Conservation (phyloP, 1,284 basidiomycete genomes). For the Leccinum subrobustum region DNA sequence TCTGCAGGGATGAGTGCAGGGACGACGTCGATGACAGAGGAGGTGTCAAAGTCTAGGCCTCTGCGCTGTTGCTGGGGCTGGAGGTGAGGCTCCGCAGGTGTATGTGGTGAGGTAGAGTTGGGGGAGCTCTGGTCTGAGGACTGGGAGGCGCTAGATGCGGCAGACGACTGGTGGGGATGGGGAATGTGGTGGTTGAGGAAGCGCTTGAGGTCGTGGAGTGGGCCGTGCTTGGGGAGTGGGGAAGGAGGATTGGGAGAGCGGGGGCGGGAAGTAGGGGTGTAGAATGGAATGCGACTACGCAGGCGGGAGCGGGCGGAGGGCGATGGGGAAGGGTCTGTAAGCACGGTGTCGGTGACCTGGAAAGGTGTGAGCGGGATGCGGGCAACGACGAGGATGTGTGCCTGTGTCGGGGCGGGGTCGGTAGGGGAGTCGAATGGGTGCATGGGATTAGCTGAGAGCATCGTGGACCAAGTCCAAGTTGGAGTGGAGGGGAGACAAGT, state of each 20-base stretch:
- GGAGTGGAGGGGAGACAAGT: not conserved
- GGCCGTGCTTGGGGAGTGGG: conserved; percentile 49
- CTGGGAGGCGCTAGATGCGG: conserved; percentile 12
- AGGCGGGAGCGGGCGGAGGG: conserved; percentile 9
- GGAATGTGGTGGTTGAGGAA: conserved; percentile 90
- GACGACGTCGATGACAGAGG: conserved; percentile 32
- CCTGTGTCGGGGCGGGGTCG: not conserved
- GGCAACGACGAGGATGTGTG: not conserved
- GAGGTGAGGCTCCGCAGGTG: conserved; percentile 38
- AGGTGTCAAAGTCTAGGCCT: conserved; percentile 39
- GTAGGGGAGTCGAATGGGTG: conserved; percentile 24
- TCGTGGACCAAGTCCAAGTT: conserved; percentile 19
- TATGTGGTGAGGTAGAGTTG: conserved; percentile 29
- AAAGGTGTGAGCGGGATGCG: conserved; percentile 8
- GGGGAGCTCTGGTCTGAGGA: conserved; percentile 26
- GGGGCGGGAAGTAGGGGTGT: conserved; percentile 3
- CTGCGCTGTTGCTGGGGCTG: conserved; percentile 36
- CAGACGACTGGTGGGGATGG: conserved; percentile 41
- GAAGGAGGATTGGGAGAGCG: conserved; percentile 12
- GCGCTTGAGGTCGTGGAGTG: conserved; percentile 87
- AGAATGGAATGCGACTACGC: conserved; percentile 25
- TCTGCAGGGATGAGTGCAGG: conserved; percentile 25
- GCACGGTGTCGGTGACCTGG: not conserved
- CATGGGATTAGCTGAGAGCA: conserved; percentile 47
- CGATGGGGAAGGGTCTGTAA: not conserved